Percentiles rank a stretch among this genome's conserved stretches.
These are phyloP conservation scores for Myxozyma nipponensis DNA, from an alignment of 805 yeast genomes.

Conservation along the genomic window DNA sequence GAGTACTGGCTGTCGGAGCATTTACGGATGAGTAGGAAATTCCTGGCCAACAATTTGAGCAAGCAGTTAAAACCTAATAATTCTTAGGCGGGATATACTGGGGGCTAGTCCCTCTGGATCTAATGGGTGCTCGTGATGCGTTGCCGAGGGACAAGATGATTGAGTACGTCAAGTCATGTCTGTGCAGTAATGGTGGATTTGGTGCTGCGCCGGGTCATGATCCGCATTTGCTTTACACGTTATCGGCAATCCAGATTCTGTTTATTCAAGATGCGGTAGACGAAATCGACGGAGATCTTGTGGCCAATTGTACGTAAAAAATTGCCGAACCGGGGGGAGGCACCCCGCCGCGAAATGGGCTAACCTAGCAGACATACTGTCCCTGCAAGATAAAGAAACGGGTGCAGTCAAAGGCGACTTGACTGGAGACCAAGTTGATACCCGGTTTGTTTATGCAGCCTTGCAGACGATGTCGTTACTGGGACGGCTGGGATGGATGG, in stretches of 20 bases:
- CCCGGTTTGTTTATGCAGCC: conserved; percentile 84
- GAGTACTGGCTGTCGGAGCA: conserved; percentile 92
- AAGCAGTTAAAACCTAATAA: neutral
- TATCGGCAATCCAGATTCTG: conserved; percentile 81
- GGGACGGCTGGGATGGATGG: conserved; percentile 49
- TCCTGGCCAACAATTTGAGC: neutral
- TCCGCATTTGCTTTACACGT: conserved; percentile 76
- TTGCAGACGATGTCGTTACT: conserved; percentile 68
- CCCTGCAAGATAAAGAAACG: conserved; percentile 47
- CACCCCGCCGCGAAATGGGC: conserved; percentile 32
- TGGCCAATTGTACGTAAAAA: conserved; percentile 40
- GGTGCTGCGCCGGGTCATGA: conserved; percentile 89
- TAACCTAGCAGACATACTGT: conserved; percentile 29
- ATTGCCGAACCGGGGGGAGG: too few species aligned
- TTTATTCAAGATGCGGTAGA: conserved; percentile 61
- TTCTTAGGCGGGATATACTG: conserved; percentile 74
- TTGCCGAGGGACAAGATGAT: conserved; percentile 62
- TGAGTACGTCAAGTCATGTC: conserved; percentile 66
- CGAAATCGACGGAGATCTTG: conserved; percentile 35
- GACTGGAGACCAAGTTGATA: conserved; percentile 86
- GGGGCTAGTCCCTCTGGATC: conserved; percentile 78
- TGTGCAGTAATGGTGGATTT: conserved; percentile 58
- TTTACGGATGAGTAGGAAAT: conserved; percentile 56
- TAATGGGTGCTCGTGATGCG: conserved; percentile 53
- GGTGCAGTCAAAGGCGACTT: conserved; percentile 57